Conservation (phyloP, 83 land plant genomes). For the Diphasiastrum complanatum region DNA sequence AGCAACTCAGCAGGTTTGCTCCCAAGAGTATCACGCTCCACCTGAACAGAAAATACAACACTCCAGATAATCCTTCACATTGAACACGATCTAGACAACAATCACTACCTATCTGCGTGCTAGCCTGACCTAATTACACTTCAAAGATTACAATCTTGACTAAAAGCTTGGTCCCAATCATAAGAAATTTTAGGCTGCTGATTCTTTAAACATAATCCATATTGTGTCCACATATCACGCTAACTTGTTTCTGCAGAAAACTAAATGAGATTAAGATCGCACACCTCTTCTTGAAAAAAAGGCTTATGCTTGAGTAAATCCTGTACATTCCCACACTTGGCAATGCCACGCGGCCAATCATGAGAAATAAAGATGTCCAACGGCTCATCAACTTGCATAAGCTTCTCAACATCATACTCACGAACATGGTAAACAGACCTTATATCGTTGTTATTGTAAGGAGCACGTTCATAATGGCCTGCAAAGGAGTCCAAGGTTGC, state of each 20-base stretch:
- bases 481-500: constrained; percentile 13
- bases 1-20: constrained; percentile 66
- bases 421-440: constrained; percentile 86
- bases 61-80: not conserved
- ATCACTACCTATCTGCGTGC: not conserved
- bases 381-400: constrained; percentile 63
- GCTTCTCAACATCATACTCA: constrained; percentile 89
- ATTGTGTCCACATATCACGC: not conserved
- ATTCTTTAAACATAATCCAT: not conserved
- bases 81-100: not conserved
- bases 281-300: constrained; percentile 63
- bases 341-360: constrained; percentile 93
- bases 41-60: constrained; percentile 17
- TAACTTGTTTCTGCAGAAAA: not conserved
- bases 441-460: constrained; percentile 63
- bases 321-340: constrained; percentile 55
- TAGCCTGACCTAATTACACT: constrained; percentile 9
- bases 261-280: not conserved
- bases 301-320: constrained; percentile 55
- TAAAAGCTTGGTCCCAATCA: not conserved
- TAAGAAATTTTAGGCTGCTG: too few relatives aligned
- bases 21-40: constrained; percentile 48
- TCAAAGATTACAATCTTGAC: not conserved
- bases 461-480: constrained; percentile 88
- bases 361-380: constrained; percentile 86